Base-by-base conservation (phyloP, 306 rosid genomes). In the Fragaria iinumae region DNA sequence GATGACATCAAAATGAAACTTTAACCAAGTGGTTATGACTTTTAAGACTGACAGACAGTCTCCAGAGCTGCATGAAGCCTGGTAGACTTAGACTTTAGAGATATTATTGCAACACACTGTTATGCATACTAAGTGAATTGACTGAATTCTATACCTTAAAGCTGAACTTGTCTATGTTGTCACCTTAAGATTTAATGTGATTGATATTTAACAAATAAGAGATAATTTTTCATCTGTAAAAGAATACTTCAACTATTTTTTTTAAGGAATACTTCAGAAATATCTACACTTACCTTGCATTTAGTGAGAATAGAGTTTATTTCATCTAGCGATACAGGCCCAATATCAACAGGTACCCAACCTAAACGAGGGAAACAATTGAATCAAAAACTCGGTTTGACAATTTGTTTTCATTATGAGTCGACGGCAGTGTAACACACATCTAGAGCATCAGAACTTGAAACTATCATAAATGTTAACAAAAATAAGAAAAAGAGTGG, bases 301-400 rank as follows among this genome's bases (percentile, higher is more conserved):
- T 77, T 80, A 76, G 81, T 66, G 80, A 95, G 92, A 47, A 82
- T 74, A 79, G 87, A 87, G 64, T 82, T 79, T 52, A 95, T 82
- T 82, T 90, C 94, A 27, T 86, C 83, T 80, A 89, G 78, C 50
- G 98, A 89, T 66, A 17, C 67, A 62, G 96, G 96, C 71, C 98
- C 98, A 80, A 90, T 86, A 81, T 94, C 98, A 50, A 87, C 80
- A 78, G 97, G 98, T 59, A 79, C 78, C 97, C 97, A 94, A 57
- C 88, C 96, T 94, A 80, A 72, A 80, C 75, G 75, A 69, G 52
- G 80, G 71, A 77, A 36, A 49, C 23, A 53, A 66, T 71, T 45
- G 48, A 12, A 59, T 74, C 16, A 80, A 60, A 29, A 45, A 71
- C 17, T 66, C 23, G 56, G 60, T 66, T 66, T 43, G 32, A 36